Percentiles rank a stretch among this genome's conserved stretches.
Conservation (phyloP, 1,139 yeast species). For the Taphrina betulina region DNA sequence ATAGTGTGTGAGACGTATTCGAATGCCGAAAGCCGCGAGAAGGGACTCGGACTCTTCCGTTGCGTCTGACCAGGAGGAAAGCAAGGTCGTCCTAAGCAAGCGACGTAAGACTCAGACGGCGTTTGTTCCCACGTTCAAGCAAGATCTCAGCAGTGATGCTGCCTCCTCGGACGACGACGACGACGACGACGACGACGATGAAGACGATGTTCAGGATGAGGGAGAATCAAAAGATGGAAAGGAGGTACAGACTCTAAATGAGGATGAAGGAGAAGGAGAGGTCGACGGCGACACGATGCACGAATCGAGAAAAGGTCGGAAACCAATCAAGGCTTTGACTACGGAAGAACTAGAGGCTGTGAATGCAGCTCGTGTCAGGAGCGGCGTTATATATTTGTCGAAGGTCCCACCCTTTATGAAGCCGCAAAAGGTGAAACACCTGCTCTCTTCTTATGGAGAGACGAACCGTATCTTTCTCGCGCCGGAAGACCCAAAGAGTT, state of each 20-base stretch:
- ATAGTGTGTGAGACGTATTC: too few relatives aligned
- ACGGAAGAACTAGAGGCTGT: conserved; percentile 43
- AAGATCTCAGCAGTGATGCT: conserved; percentile 11
- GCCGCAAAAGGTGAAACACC: conserved; percentile 82
- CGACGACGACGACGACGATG: conserved; percentile 36
- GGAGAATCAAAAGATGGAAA: neutral
- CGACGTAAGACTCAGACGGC: conserved; percentile 22
- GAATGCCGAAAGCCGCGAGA: neutral
- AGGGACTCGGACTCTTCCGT: neutral
- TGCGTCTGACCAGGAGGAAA: conserved; percentile 7
- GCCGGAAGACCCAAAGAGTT: conserved; percentile 71
- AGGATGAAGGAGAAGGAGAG: neutral
- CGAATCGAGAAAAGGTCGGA: conserved; percentile 9
- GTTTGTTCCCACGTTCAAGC: conserved; percentile 29
- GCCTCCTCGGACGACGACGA: conserved; percentile 35
- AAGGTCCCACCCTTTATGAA: conserved; percentile 96
- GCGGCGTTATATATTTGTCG: conserved; percentile 90
- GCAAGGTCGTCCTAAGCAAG: conserved; percentile 11
- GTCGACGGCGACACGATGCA: neutral
- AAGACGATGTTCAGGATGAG: conserved; percentile 34
- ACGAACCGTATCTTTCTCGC: conserved; percentile 80
- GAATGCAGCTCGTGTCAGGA: conserved; percentile 52
- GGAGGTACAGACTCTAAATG: neutral
- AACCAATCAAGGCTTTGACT: conserved; percentile 41
- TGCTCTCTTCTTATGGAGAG: conserved; percentile 76